Conservation (phyloP, 176 grass and related monocot genomes). For the Avena atlantica region DNA sequence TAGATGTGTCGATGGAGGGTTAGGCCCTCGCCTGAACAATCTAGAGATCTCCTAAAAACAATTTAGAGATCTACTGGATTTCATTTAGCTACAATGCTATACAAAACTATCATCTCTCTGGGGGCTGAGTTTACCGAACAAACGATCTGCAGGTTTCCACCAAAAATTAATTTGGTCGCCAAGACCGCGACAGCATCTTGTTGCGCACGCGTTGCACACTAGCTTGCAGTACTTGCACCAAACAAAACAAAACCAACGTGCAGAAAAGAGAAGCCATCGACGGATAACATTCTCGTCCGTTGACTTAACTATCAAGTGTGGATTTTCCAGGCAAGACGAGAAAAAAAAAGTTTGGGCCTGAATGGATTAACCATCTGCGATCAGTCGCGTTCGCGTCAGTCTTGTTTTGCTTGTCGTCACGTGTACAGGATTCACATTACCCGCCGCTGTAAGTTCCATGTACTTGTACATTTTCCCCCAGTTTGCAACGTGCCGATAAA, state of each 20-base stretch:
- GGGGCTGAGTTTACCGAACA: neutral
- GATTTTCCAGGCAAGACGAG: neutral
- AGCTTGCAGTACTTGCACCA: no score
- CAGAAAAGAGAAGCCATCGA: constrained; percentile 15
- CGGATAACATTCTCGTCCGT: neutral
- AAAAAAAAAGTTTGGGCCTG: neutral
- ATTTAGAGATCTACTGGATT: neutral
- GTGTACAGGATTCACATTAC: neutral
- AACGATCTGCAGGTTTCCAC: neutral
- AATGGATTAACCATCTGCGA: neutral
- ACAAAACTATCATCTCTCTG: neutral
- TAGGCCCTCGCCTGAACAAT: no score
- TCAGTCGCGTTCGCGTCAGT: neutral
- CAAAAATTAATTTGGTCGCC: neutral
- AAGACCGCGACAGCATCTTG: constrained; percentile 1
- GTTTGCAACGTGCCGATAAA: neutral
- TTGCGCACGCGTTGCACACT: neutral
- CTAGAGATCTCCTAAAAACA: no score
- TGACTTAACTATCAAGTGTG: constrained; percentile 21
- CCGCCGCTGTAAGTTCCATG: neutral
- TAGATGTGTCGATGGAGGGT: no score
- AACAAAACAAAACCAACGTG: constrained; percentile 30
- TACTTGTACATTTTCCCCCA: neutral
- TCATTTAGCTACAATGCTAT: neutral
- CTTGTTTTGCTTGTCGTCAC: neutral